phyloP scores from a whole-genome alignment of 2,329 filamentous ascomycete genomes.

The Fusarium fujikuroi region DNA sequence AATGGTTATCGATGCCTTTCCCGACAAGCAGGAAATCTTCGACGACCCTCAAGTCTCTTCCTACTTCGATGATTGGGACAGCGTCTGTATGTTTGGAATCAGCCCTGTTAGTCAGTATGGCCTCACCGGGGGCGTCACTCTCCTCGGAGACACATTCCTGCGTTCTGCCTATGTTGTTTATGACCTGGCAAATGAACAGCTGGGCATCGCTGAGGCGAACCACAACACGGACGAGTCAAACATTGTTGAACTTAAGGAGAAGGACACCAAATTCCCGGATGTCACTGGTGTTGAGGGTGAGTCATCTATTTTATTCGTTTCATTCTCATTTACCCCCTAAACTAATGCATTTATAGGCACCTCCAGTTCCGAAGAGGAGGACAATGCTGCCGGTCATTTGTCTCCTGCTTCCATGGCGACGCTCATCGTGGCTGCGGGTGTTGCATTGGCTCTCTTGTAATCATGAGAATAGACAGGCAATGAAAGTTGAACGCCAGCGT shows the following conservation, averaged over 20 bases:
- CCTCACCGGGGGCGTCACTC: conserved; percentile 48
- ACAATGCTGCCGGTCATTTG: conserved; percentile 34
- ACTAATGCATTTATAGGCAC: conserved; percentile 36
- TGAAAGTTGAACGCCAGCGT: background rate
- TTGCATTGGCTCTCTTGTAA: conserved; percentile 24
- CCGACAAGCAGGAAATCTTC: conserved; percentile 51
- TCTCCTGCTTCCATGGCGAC: conserved; percentile 30
- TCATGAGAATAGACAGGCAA: background rate
- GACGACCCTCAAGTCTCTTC: conserved; percentile 50
- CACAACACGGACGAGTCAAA: conserved; percentile 57
- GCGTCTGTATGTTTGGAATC: conserved; percentile 66
- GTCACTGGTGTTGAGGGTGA: conserved; percentile 56
- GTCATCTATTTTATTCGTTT: conserved; percentile 6
- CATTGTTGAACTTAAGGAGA: conserved; percentile 57
- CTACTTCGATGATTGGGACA: conserved; percentile 52
- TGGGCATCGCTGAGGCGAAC: conserved; percentile 65
- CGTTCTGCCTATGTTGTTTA: conserved; percentile 68
- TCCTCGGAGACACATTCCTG: conserved; percentile 70
- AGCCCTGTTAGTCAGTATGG: conserved; percentile 53
- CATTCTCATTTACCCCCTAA: background rate
- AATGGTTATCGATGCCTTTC: conserved; percentile 60
- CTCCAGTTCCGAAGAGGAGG: conserved; percentile 20
- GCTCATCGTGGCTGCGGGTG: conserved; percentile 34
- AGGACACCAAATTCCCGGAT: conserved; percentile 53
- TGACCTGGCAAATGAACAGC: conserved; percentile 61